phyloP scores from a whole-genome alignment of 1,139 yeast genomes.

The Candida sojae region DNA sequence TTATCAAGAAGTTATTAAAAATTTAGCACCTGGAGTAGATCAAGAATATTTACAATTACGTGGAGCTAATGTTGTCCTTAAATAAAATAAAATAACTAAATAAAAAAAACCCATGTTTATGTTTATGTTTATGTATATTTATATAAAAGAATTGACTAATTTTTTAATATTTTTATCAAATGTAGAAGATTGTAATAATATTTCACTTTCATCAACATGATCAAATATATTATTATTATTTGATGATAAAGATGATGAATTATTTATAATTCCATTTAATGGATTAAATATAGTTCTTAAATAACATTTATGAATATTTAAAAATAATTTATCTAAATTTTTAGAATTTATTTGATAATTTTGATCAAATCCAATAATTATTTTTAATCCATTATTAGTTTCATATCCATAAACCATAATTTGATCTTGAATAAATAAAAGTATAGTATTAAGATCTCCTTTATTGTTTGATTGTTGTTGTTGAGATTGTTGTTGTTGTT shows the following conservation, averaged over 20 bases:
- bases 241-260: constrained; percentile 7
- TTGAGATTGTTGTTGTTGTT: constrained; percentile 33
- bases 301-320: constrained; percentile 49
- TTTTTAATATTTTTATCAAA: constrained; percentile 41
- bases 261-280: constrained; percentile 36
- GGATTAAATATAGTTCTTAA: constrained; percentile 58
- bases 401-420: constrained; percentile 63
- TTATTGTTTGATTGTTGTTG: constrained; percentile 17
- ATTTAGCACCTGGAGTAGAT: constrained; percentile 88
- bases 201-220: constrained; percentile 20
- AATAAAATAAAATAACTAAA: too few species aligned
- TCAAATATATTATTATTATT: constrained; percentile 14
- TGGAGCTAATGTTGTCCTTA: constrained; percentile 84
- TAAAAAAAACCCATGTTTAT: background rate
- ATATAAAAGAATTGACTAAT: constrained; percentile 25
- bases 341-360: constrained; percentile 17
- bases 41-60: constrained; percentile 88
- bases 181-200: constrained; percentile 26
- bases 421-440: constrained; percentile 62
- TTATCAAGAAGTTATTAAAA: constrained; percentile 72
- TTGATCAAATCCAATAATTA: constrained; percentile 49
- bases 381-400: constrained; percentile 60
- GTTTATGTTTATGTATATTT: background rate
- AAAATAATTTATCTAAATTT: constrained; percentile 28
- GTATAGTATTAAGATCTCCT: constrained; percentile 27